Conservation (phyloP, 208 protist genomes). For the Trypanosoma brucei region DNA sequence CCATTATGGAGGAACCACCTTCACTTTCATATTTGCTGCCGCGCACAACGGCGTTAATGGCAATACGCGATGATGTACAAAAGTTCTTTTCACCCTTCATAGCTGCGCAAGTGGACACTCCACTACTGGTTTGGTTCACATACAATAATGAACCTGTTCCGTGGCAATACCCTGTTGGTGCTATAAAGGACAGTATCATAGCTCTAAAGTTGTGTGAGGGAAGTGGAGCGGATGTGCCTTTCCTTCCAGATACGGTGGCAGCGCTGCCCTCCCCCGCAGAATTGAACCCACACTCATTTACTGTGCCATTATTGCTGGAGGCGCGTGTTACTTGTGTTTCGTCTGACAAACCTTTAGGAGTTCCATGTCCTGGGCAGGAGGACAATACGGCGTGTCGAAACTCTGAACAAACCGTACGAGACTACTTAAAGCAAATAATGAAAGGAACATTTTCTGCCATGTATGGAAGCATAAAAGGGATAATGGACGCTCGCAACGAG, state of each 20-base stretch:
- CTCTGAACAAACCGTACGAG: constrained; percentile 14
- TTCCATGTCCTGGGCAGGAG: constrained; percentile 23
- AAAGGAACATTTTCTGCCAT: constrained; percentile 28
- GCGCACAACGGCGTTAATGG: constrained; percentile 55
- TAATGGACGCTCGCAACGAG: constrained; percentile 30
- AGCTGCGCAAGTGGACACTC: constrained; percentile 27
- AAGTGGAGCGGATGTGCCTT: neutral
- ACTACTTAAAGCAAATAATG: constrained; percentile 26
- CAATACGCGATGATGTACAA: constrained; percentile 49
- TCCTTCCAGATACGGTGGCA: neutral
- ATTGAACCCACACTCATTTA: constrained; percentile 17
- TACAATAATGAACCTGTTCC: constrained; percentile 35
- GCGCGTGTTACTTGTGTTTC: constrained; percentile 23
- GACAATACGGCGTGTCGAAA: constrained; percentile 3
- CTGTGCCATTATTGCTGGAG: constrained; percentile 19
- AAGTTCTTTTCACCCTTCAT: constrained; percentile 45
- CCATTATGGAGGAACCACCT: constrained; percentile 32
- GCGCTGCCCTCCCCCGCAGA: constrained; percentile 9
- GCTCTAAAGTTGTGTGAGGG: constrained; percentile 10
- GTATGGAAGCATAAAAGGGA: constrained; percentile 25
- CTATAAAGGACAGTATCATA: constrained; percentile 58
- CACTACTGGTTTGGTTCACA: constrained; percentile 60
- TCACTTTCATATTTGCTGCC: constrained; percentile 56
- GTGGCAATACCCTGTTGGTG: constrained; percentile 65
- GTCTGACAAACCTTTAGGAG: constrained; percentile 13